phyloP scores from a whole-genome alignment of 2,329 filamentous ascomycete genomes.

The Fusarium secorum region DNA sequence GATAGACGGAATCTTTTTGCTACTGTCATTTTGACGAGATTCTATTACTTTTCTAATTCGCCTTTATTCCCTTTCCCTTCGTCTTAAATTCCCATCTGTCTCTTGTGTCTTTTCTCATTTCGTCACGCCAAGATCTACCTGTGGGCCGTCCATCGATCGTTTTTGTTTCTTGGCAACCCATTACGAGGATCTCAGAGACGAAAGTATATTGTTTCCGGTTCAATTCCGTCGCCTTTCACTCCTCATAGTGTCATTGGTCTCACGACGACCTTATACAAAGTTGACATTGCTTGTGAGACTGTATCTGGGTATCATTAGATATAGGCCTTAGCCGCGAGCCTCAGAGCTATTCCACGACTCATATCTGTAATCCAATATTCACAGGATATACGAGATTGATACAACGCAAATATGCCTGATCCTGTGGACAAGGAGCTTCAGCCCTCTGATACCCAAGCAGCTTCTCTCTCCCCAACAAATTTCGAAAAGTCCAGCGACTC shows the following conservation, averaged over 20 bases:
- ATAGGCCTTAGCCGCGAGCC: not conserved
- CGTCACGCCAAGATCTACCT: conserved; percentile 7
- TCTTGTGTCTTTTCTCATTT: not conserved
- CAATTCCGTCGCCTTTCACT: conserved; percentile 9
- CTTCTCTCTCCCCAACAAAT: conserved; percentile 40
- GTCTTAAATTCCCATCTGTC: conserved; percentile 4
- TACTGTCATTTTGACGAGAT: conserved; percentile 22
- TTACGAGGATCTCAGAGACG: conserved; percentile 1
- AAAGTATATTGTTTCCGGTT: conserved; percentile 14
- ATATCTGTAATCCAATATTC: not conserved
- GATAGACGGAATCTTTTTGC: conserved; percentile 6
- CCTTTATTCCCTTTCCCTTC: conserved; percentile 5
- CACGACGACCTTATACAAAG: not conserved
- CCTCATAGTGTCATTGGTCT: not conserved
- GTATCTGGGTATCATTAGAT: not conserved
- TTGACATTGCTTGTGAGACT: not conserved
- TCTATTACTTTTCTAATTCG: conserved; percentile 11
- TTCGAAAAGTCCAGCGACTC: conserved; percentile 29
- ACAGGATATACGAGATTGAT: conserved; percentile 1
- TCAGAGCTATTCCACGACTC: not conserved
- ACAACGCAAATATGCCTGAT: conserved; percentile 38
- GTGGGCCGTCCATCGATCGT: not conserved
- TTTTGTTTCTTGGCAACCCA: conserved; percentile 4
- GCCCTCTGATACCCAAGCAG: conserved; percentile 43
- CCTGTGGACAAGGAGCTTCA: conserved; percentile 42